Evolutionary conservation across 495 filamentous ascomycete species (phyloP).

Genomic region (Copromyces sp.): DNA sequence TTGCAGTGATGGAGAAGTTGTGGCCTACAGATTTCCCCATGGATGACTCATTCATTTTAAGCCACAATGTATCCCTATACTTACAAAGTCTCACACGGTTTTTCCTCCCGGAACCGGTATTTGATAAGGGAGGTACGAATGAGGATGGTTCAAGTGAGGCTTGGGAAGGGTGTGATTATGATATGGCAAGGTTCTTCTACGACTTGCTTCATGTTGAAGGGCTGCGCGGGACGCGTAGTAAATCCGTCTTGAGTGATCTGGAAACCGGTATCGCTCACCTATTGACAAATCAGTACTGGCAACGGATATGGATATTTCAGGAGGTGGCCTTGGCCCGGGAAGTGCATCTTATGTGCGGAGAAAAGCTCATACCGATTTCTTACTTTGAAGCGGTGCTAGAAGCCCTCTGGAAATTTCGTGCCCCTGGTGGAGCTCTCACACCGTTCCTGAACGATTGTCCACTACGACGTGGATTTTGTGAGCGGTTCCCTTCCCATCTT

Average conservation of each 20-base stretch:
- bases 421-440: accelerated
- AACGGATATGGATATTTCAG: background rate
- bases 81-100: accelerated
- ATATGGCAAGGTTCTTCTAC: background rate
- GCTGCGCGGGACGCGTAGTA: background rate
- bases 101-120: background rate
- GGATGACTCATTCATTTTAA: background rate
- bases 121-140: background rate
- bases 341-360: background rate
- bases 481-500: background rate
- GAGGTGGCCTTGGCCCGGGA: background rate
- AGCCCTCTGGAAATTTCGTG: background rate
- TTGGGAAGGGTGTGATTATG: background rate
- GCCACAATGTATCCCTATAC: accelerated
- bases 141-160: background rate
- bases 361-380: background rate
- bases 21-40: background rate
- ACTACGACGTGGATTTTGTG: background rate
- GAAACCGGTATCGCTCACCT: background rate
- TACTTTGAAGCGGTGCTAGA: background rate
- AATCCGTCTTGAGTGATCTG: background rate
- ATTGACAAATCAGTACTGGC: background rate
- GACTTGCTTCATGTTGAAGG: background rate
- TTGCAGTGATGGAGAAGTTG: background rate
- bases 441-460: accelerated